Base-by-base conservation (phyloP, 2,329 filamentous ascomycete genomes). In the Pleurostoma richardsiae region DNA sequence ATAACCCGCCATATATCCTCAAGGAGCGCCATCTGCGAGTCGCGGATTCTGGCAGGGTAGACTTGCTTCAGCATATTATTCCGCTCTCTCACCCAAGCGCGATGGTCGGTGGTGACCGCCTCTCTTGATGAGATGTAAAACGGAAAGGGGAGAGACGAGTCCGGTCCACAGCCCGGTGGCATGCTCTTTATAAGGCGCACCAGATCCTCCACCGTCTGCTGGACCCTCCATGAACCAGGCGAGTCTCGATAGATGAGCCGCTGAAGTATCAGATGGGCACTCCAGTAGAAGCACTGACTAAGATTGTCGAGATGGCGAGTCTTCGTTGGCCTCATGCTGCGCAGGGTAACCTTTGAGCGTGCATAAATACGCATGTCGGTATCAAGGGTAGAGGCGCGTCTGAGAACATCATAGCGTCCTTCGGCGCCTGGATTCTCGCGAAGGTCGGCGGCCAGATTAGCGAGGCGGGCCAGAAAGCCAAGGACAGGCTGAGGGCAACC, bases 361-460 rank as follows among this genome's bases (percentile, higher is more conserved):
- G 40, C 40, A 41, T 41, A 41, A 29, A 41, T 29, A 6, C 40
- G 40, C 40, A 41, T 41, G 10, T 41, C 40, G 10, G 40, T 41
- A 11, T 41, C 40, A 5, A 41, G 29, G 10, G 19, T 29, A 29
- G 19, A 41, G 5, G 40, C 40, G 6, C 26, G 33, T n/a, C 33
- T 8, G n/a, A 36, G 33, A n/a, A n/a, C 33, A 29, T 19, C 40
- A 28, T 41, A 29, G 4, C 29, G 19, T 6, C n/a, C 6, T 29
- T 41, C 40, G 19, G 33, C 8, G 33, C 8, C n/a, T 8, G 33
- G 8, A 36, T 8, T n/a, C 8, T 36, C 33, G 33, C 33, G 33
- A 8, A 36, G n/a, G n/a, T 36, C 33, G 33, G 33, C 33, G 8
- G 33, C 8, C 33, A 36, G n/a, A n/a, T 36, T 36, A n/a, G 33